Percentiles rank a stretch among this genome's conserved stretches.
Evolutionary conservation across 371 early-diverging fungal genomes (phyloP).

Genomic region (Fennellomyces sp.): DNA sequence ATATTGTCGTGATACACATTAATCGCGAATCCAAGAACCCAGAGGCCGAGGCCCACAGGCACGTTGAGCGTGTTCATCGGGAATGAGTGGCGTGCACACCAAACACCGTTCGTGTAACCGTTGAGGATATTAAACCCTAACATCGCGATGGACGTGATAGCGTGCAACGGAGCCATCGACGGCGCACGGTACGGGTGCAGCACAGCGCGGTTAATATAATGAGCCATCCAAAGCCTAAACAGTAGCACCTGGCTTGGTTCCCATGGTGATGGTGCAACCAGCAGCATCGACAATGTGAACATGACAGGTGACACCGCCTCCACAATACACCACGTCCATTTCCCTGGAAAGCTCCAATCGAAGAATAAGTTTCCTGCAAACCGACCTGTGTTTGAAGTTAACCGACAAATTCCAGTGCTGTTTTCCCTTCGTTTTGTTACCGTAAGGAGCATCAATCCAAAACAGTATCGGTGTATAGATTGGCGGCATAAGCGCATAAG

Average conservation of each 20-base stretch:
- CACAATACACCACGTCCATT: constrained; percentile 46
- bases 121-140: constrained; percentile 58
- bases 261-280: constrained; percentile 19
- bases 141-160: constrained; percentile 22
- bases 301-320: constrained; percentile 38
- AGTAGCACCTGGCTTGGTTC: constrained; percentile 28
- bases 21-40: constrained; percentile 46
- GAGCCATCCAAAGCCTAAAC: constrained; percentile 49
- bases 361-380: constrained; percentile 10
- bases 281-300: constrained; percentile 20
- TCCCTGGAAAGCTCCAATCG: constrained; percentile 27
- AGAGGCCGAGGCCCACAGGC: constrained; percentile 43
- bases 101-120: constrained; percentile 65
- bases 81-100: constrained; percentile 32
- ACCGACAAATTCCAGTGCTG: not conserved
- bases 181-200: constrained; percentile 57
- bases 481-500: constrained; percentile 11
- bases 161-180: constrained; percentile 52
- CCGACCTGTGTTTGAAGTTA: not conserved
- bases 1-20: constrained; percentile 63
- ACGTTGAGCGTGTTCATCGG: not conserved
- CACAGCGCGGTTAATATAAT: constrained; percentile 62
- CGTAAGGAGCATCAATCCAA: constrained; percentile 25
- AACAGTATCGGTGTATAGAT: constrained; percentile 12
- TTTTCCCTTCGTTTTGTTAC: constrained; percentile 9